phyloP scores from a whole-genome alignment of 306 rosid genomes.

The Casuarina cunninghamiana region DNA sequence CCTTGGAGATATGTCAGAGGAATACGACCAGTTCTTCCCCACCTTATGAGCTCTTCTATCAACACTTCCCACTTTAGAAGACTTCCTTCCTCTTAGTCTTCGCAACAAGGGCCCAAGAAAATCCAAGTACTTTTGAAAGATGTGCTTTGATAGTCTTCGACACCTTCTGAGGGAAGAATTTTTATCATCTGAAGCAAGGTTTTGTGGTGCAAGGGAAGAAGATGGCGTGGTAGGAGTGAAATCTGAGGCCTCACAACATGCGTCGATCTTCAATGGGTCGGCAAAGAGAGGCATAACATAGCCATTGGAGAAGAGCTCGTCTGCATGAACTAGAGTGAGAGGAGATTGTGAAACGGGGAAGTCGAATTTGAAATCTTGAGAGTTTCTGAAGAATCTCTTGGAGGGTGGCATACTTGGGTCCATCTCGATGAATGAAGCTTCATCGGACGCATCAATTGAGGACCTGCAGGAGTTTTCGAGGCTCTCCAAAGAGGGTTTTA shows the following conservation, averaged over 20 bases:
- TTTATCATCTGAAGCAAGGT: constrained; percentile 25
- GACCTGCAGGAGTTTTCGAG: constrained; percentile 61
- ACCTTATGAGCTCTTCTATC: constrained; percentile 47
- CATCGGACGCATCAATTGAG: constrained; percentile 75
- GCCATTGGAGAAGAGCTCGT: constrained; percentile 90
- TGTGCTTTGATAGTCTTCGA: constrained; percentile 61
- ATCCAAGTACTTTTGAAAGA: constrained; percentile 70
- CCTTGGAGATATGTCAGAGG: constrained; percentile 68
- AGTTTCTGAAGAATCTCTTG: constrained; percentile 68
- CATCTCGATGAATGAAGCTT: constrained; percentile 94
- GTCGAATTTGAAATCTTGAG: constrained; percentile 87
- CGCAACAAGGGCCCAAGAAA: constrained; percentile 75
- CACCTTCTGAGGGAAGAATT: constrained; percentile 67
- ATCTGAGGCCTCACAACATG: constrained; percentile 38
- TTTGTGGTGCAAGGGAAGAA: constrained; percentile 42
- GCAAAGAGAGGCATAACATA: constrained; percentile 75
- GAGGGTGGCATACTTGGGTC: constrained; percentile 94
- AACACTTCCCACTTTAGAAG: constrained; percentile 46
- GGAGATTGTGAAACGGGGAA: constrained; percentile 68
- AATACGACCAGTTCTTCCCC: constrained; percentile 54
- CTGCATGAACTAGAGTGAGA: constrained; percentile 77
- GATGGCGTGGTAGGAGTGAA: constrained; percentile 30
- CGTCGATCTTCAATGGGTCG: constrained; percentile 65
- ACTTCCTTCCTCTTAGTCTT: constrained; percentile 55
- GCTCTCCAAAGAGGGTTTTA: constrained; percentile 77